Percentiles rank a stretch among this genome's conserved stretches.
phyloP scores from a whole-genome alignment of 1,139 yeast genomes.

The Pichia sp. region DNA sequence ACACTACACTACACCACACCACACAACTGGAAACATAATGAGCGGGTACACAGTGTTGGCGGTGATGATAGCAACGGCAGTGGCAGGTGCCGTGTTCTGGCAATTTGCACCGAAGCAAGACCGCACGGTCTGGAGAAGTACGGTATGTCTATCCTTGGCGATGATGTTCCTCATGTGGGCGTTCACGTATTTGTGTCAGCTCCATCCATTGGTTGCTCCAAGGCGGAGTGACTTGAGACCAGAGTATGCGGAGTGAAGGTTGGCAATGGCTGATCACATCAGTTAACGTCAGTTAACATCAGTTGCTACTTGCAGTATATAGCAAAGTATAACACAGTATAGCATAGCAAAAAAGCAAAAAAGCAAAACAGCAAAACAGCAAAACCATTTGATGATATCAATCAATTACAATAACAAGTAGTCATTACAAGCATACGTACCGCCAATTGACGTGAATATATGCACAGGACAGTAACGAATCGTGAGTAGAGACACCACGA shows the following conservation, averaged over 20 bases:
- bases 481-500: background rate
- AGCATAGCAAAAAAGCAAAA: background rate
- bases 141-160: slow-evolving; percentile 70
- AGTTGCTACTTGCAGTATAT: too few species aligned
- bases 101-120: slow-evolving; percentile 43
- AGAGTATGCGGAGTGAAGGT: slow-evolving; percentile 39
- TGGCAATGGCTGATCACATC: background rate
- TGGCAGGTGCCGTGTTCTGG: slow-evolving; percentile 56
- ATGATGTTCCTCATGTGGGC: slow-evolving; percentile 98
- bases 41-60: slow-evolving; percentile 56
- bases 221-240: slow-evolving; percentile 76
- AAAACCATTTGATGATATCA: too few species aligned
- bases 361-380: too few species aligned
- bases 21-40: slow-evolving; percentile 28
- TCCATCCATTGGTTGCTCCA: slow-evolving; percentile 78
- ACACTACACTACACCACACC: too few species aligned
- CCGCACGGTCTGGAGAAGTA: slow-evolving; percentile 82
- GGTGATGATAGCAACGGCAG: slow-evolving; percentile 55
- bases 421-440: too few species aligned
- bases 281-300: slow-evolving; percentile 3
- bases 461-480: background rate
- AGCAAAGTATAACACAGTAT: too few species aligned
- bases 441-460: background rate
- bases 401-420: background rate
- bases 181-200: slow-evolving; percentile 70